Base-by-base conservation (phyloP, 1,284 basidiomycete species). In the Albatrellus sp. region DNA sequence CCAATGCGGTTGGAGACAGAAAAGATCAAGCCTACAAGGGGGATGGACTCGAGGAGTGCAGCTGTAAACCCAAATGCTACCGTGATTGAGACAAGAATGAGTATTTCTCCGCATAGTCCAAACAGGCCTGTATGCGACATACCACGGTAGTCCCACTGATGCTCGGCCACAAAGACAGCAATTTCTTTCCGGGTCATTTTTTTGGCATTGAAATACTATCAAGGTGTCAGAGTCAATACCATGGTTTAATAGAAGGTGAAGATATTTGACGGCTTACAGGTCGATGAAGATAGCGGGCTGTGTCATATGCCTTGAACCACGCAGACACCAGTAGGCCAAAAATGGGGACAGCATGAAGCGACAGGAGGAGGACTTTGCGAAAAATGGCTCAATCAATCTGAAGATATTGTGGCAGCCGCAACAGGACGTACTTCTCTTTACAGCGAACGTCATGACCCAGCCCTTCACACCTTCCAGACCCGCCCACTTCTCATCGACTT, bases 111-210 rank as follows among this genome's bases (percentile, higher is more conserved):
- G n/a, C n/a, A n/a, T n/a, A n/a, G n/a, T n/a, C n/a, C n/a, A 35
- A 17, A 5, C 3, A 17, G 34, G 16, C 10, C 13, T 35, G 16
- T 9, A 28, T 4, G 39, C 14, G 24, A 39, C 53, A n/a, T 45
- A 87, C 85, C 56, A 57, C 84, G 67, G 57, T 92, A 91, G 47
- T 86, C 80, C 83, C 86, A 89, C 58, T 86, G 88, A 28, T 85
- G 75, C 59, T 93, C 90, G 55, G 89, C 84, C 49, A 92, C 72
- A 63, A 88, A 93, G 0, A 80, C 63, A 10, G 77, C 77, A 7
- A 76, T 63, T 56, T 91, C 75, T 24, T 72, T 60, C 3, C 69
- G 60, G 0, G 74, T 72, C 89, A 93, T 91, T 43, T 75, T 75
- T 63, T 92, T 93, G 4, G 79, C 65, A 47, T 76, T 70, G 51